Percentiles rank a stretch among this genome's conserved stretches.
These are phyloP conservation scores for Pestalotiopsis sp. DNA, from an alignment of 2,329 filamentous ascomycete genomes.

Conservation along the genomic window DNA sequence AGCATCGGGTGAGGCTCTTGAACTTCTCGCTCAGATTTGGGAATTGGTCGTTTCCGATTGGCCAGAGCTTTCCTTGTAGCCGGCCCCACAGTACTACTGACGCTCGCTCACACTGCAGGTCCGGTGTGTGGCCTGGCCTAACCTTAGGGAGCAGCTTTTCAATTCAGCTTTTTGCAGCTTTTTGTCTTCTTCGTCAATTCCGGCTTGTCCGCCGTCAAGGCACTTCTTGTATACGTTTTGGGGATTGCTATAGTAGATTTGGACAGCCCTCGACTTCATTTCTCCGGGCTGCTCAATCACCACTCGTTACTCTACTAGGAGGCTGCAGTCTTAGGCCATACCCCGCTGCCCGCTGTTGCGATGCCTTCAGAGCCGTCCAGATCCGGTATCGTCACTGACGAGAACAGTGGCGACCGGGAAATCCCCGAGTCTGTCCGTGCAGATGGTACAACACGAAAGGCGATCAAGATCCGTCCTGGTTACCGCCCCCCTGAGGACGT, in stretches of 20 bases:
- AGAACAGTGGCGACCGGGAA: constrained; percentile 76
- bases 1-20: constrained; percentile 8
- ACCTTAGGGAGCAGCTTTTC: not conserved
- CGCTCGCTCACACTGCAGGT: not conserved
- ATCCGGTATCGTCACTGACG: constrained; percentile 78
- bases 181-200: not conserved
- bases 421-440: constrained; percentile 87
- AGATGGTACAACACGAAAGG: constrained; percentile 89
- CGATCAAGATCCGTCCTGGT: constrained; percentile 91
- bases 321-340: not conserved
- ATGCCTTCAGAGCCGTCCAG: constrained; percentile 58
- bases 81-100: not conserved
- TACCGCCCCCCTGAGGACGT: constrained; percentile 95
- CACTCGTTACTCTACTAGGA: not conserved
- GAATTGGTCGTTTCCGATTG: constrained; percentile 35
- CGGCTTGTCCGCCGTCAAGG: not conserved
- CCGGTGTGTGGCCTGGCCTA: not conserved
- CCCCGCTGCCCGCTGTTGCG: constrained; percentile 19
- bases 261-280: not conserved
- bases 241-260: not conserved
- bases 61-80: constrained; percentile 30
- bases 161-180: not conserved
- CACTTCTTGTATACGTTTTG: not conserved
- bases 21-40: constrained; percentile 14
- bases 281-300: not conserved